Base-by-base conservation (phyloP, 768 basidiomycete species). In the Amanita subjunquillea region DNA sequence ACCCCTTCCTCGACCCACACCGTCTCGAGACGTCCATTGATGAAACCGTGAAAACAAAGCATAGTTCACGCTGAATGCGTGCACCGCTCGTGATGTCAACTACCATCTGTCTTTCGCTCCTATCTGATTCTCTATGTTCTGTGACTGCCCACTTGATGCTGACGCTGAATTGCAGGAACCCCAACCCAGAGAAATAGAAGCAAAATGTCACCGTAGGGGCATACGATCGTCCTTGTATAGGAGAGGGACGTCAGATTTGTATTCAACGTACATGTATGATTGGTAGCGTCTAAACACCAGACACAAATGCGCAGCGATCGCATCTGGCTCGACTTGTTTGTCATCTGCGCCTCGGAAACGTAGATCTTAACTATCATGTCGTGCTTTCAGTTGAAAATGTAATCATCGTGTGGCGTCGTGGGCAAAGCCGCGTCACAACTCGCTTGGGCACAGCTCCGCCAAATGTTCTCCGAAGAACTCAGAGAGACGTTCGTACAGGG, bases 81-180 rank as follows among this genome's bases (percentile, higher is more conserved):
- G 51, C n/a, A 37, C 69, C 70, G 65, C 70, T 68, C 63, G 69
- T 92, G 90, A 88, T 83, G 87, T 92, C 72, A 85, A 77, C 70
- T 71, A 90, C 89, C 86, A 80, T 73, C 80, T 68, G 91, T 96
- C 92, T 94, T 94, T 94, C 92, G 91, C 92, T 94, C 91, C 91
- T 94, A 94, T 94, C 91, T 94, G 92, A 94, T 69, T 62, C 50
- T 56, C 54, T 58, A 51, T 41, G 53, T 50, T 60, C 50, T 55
- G 54, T 50, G 54, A 54, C 53, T 49, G 41, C 42, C 57, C 34
- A 58, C 30, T 54, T 51, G 29, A 15, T n/a, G 41, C 54, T 51
- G 8, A 42, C 30, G 17, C 7, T 53, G 49, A 15, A 46, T 55
- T 45, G 30, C 60, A 82, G 80, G 80, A 82, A 82, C 69, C 72